These are phyloP conservation scores for Liquidambar formosana DNA, from an alignment of 164 flowering plant genomes.

Conservation along the genomic window DNA sequence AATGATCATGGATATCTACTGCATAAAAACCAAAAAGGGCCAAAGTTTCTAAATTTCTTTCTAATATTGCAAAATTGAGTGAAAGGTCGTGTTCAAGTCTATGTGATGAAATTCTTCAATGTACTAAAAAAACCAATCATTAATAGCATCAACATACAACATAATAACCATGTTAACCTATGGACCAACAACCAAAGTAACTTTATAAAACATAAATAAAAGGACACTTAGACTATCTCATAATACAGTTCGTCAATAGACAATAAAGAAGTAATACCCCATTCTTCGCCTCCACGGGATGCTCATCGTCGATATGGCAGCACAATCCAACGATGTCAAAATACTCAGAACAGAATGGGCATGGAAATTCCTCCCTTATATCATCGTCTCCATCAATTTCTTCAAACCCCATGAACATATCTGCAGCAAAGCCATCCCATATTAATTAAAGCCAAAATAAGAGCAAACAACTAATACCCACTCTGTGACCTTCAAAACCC, in stretches of 20 bases:
- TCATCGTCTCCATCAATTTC: slow-evolving; percentile 83
- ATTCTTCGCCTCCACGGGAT: slow-evolving; percentile 69
- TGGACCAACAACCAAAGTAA: background rate
- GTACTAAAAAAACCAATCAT: background rate
- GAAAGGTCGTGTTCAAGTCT: background rate
- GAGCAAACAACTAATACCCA: background rate
- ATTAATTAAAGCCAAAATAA: background rate
- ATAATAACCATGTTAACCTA: background rate
- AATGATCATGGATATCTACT: no score
- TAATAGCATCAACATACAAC: background rate
- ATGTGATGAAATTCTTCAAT: background rate
- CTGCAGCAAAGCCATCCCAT: slow-evolving; percentile 36
- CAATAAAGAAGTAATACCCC: slow-evolving; percentile 51
- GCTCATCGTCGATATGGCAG: slow-evolving; percentile 91
- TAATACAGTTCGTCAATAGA: background rate
- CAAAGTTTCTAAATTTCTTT: background rate
- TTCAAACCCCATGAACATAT: slow-evolving; percentile 65
- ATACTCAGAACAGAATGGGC: slow-evolving; percentile 82
- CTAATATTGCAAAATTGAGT: background rate
- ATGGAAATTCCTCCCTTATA: slow-evolving; percentile 65
- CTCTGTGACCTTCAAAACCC: background rate
- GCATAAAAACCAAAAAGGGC: background rate
- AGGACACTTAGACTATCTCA: no score
- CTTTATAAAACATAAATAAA: no score
- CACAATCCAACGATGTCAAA: slow-evolving; percentile 83